Evolutionary conservation across 352 stramenopile genomes (phyloP).

Genomic region (Phytophthora litchii): DNA sequence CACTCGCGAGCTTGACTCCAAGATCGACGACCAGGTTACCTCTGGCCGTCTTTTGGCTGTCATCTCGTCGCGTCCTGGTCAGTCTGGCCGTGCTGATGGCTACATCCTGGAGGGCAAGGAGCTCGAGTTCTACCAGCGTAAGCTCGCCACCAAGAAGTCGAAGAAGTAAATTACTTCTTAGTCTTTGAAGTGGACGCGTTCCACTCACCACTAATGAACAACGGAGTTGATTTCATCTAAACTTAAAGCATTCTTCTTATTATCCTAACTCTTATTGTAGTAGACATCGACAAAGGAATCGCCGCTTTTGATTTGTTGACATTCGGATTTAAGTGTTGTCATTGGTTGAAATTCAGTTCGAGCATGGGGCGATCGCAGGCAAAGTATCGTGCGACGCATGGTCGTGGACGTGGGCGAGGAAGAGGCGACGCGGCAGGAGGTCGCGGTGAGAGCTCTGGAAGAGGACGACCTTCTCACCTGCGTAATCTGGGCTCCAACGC

Average conservation of each 20-base stretch:
- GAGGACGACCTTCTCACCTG: constrained; percentile 32
- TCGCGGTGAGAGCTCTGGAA: constrained; percentile 16
- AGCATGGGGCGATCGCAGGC: constrained; percentile 75
- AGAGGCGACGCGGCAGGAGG: constrained; percentile 10
- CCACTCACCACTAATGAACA: constrained; percentile 41
- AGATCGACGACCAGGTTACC: constrained; percentile 97
- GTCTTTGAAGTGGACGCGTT: constrained; percentile 15
- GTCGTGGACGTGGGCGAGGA: constrained; percentile 48
- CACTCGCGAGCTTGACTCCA: constrained; percentile 91
- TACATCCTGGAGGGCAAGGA: constrained; percentile 99
- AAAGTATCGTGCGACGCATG: constrained; percentile 65
- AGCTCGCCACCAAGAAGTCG: constrained; percentile 99
- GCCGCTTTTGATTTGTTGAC: neutral
- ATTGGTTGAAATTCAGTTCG: constrained; percentile 18
- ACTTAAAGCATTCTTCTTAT: constrained; percentile 1
- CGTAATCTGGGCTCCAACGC: constrained; percentile 69
- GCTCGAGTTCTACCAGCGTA: constrained; percentile 99
- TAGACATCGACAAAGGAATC: neutral
- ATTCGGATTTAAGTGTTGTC: neutral
- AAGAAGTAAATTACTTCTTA: constrained; percentile 87
- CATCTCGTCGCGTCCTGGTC: constrained; percentile 97
- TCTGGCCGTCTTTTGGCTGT: constrained; percentile 96
- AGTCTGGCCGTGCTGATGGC: constrained; percentile 98
- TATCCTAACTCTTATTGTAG: neutral
- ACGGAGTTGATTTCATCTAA: constrained; percentile 57